Evolutionary conservation across 768 basidiomycete genomes (phyloP).

Genomic region (Terana coerulea): DNA sequence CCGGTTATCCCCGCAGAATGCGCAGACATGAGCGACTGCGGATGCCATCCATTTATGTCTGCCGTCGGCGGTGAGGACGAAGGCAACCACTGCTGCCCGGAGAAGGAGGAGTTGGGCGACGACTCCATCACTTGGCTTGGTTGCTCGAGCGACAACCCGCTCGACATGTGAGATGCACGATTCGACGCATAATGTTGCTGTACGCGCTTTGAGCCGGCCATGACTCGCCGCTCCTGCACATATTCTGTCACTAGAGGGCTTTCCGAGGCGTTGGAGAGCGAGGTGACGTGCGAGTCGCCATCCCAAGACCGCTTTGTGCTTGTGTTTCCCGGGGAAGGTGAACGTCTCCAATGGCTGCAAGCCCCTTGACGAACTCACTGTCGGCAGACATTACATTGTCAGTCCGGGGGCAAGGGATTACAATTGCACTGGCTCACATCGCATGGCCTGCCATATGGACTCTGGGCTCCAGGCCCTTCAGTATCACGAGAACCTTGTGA

Average conservation of each 20-base stretch:
- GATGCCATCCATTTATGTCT: too few relatives aligned
- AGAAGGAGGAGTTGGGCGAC: too few relatives aligned
- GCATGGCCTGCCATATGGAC: background rate
- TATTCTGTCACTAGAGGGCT: constrained; percentile 47
- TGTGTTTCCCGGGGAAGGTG: constrained; percentile 20
- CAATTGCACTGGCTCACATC: background rate
- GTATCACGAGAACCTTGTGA: constrained; percentile 35
- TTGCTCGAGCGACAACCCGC: too few relatives aligned
- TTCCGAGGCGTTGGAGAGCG: constrained; percentile 57
- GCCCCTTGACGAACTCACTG: background rate
- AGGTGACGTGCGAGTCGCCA: constrained; percentile 61
- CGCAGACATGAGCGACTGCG: too few relatives aligned
- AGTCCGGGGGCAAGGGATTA: background rate
- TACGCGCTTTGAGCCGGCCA: constrained; percentile 31
- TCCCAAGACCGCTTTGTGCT: constrained; percentile 46
- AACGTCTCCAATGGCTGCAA: constrained; percentile 29
- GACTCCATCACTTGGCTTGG: too few relatives aligned
- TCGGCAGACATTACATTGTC: background rate
- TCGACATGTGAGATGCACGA: too few relatives aligned
- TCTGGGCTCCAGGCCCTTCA: constrained; percentile 28
- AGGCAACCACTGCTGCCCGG: too few relatives aligned
- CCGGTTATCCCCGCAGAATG: too few relatives aligned
- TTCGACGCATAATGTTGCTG: constrained; percentile 1
- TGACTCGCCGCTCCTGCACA: constrained; percentile 18
- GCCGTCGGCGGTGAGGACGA: too few relatives aligned